These are phyloP conservation scores for Sicyos edulis DNA, from an alignment of 306 rosid species.

Conservation along the genomic window DNA sequence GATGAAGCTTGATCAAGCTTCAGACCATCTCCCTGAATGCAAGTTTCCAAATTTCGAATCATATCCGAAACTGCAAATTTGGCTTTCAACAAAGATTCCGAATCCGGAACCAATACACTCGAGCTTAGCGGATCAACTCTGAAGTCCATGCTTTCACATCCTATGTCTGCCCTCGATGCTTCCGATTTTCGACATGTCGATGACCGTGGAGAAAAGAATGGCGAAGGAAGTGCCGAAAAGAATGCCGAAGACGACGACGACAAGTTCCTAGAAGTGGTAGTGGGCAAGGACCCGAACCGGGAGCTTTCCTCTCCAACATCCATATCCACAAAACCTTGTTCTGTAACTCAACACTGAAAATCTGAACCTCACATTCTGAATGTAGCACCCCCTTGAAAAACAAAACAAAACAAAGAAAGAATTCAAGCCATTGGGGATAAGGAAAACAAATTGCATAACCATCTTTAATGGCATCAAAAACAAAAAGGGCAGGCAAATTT, in stretches of 20 bases:
- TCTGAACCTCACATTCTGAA: conserved; percentile 27
- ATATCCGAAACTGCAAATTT: conserved; percentile 37
- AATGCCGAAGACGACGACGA: conserved; percentile 77
- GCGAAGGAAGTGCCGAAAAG: conserved; percentile 79
- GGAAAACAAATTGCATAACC: background rate
- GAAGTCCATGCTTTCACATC: conserved; percentile 36
- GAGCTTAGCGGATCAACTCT: conserved; percentile 47
- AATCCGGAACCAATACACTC: conserved; percentile 40
- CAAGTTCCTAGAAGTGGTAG: conserved; percentile 54
- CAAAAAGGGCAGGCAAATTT: background rate
- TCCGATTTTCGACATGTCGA: conserved; percentile 49
- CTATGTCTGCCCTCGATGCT: conserved; percentile 37
- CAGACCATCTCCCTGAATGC: conserved; percentile 39
- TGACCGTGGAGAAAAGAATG: conserved; percentile 80
- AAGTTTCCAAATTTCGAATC: conserved; percentile 38
- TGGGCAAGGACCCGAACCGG: conserved; percentile 41
- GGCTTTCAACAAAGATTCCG: conserved; percentile 42
- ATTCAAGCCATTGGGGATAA: background rate
- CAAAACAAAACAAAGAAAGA: background rate
- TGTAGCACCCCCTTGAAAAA: conserved; percentile 3
- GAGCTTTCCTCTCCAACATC: conserved; percentile 64
- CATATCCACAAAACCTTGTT: conserved; percentile 37
- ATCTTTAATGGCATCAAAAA: conserved; percentile 6
- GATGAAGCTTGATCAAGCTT: conserved; percentile 49
- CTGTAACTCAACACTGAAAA: conserved; percentile 25